Percentiles rank a stretch among this genome's conserved stretches.
Evolutionary conservation across 768 basidiomycete genomes (phyloP).

Genomic region (Daedaleopsis sinensis): DNA sequence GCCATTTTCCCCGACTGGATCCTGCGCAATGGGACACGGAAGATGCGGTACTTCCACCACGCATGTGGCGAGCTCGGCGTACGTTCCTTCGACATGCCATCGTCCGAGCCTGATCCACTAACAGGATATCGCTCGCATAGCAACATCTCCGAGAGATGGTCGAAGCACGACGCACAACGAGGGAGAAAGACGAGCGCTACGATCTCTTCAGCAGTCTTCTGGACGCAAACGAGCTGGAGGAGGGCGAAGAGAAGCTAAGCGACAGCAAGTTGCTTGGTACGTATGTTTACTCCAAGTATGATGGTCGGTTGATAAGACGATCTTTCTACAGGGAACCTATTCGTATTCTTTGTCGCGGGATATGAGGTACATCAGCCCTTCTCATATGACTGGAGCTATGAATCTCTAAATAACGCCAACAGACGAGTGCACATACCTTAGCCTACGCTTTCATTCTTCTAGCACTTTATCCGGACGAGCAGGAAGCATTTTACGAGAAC

Average conservation of each 20-base stretch:
- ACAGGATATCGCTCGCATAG: conserved; percentile 23
- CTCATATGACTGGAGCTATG: neutral
- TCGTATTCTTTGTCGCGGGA: conserved; percentile 4
- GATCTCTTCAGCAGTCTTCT: conserved; percentile 58
- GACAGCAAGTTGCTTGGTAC: conserved; percentile 47
- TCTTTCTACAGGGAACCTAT: too few species aligned
- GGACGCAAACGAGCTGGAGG: conserved; percentile 45
- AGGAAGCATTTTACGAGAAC: conserved; percentile 39
- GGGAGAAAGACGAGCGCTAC: conserved; percentile 42
- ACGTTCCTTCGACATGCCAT: neutral
- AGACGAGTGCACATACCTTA: conserved; percentile 42
- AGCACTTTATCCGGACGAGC: conserved; percentile 43
- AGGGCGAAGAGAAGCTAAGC: conserved; percentile 35
- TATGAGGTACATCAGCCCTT: conserved; percentile 46
- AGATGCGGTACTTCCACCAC: conserved; percentile 23
- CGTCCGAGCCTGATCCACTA: neutral
- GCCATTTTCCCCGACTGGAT: conserved; percentile 31
- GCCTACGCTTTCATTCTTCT: conserved; percentile 39
- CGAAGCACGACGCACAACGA: conserved; percentile 39
- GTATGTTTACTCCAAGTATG: conserved; percentile 49
- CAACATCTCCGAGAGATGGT: conserved; percentile 60
- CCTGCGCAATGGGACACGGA: conserved; percentile 22
- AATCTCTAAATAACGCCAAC: neutral
- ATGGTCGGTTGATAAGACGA: neutral
- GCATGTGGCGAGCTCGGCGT: conserved; percentile 35